Conservation (phyloP, 2,329 filamentous ascomycete genomes). For the Trichoderma hamatum region DNA sequence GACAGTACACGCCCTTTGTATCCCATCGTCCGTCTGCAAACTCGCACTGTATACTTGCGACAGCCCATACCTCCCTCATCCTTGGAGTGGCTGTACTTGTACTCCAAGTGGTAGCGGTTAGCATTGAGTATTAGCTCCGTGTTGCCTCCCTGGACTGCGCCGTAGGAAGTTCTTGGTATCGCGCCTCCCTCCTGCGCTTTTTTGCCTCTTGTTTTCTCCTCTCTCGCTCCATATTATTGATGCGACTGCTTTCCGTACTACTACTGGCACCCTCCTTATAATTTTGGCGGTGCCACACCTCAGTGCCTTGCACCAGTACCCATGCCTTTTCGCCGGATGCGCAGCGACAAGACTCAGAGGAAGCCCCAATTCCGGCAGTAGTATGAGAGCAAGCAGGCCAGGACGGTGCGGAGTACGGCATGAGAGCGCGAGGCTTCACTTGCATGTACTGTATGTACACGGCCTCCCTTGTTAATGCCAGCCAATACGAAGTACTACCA, state of each 20-base stretch:
- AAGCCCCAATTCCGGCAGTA: slow-evolving; percentile 17
- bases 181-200: slow-evolving; percentile 10
- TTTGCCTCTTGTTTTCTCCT: neutral
- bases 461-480: neutral
- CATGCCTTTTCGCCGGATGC: slow-evolving; percentile 21
- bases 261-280: slow-evolving; percentile 23
- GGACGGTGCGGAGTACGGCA: slow-evolving; percentile 14
- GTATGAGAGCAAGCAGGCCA: neutral
- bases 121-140: slow-evolving; percentile 10
- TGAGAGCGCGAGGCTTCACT: slow-evolving; percentile 11
- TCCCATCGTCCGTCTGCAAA: slow-evolving; percentile 22
- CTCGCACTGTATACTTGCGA: slow-evolving; percentile 45
- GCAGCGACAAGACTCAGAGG: neutral
- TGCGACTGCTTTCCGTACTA: slow-evolving; percentile 4
- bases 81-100: slow-evolving; percentile 15
- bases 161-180: slow-evolving; percentile 14
- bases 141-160: slow-evolving; percentile 20
- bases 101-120: slow-evolving; percentile 4
- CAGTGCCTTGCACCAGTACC: neutral
- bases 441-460: neutral
- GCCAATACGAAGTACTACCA: neutral
- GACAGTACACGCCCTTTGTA: slow-evolving; percentile 44
- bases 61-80: slow-evolving; percentile 16
- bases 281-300: slow-evolving; percentile 21
- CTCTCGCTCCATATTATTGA: slow-evolving; percentile 11